Evolutionary conservation across 23 red algal genomes (phyloP).

Genomic region (Gracilaria caudata): DNA sequence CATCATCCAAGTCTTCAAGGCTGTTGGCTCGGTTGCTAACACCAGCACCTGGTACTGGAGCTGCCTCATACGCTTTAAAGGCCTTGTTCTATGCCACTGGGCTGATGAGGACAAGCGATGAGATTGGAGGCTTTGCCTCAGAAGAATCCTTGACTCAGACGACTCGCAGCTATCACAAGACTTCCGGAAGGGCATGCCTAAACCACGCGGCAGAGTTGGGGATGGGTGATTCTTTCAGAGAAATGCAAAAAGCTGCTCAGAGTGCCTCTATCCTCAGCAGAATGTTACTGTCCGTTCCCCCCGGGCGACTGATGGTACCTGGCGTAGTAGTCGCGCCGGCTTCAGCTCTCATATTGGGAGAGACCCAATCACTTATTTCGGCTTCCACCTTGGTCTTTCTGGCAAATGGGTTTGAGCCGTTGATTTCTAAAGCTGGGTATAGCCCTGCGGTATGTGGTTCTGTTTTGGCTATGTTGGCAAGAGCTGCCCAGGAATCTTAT

Average conservation of each 20-base stretch:
- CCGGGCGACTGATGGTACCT: constrained; percentile 35
- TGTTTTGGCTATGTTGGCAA: constrained; percentile 63
- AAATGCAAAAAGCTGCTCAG: constrained; percentile 54
- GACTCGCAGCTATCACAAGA: constrained; percentile 13
- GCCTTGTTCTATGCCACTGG: constrained; percentile 41
- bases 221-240: constrained; percentile 49
- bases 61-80: constrained; percentile 46
- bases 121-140: neutral
- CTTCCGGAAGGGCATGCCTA: constrained; percentile 31
- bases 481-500: constrained; percentile 52
- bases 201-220: constrained; percentile 54
- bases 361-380: constrained; percentile 35
- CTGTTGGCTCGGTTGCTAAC: constrained; percentile 50
- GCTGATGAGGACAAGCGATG: constrained; percentile 45
- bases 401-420: constrained; percentile 28
- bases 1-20: constrained; percentile 35
- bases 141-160: constrained; percentile 5
- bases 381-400: constrained; percentile 59
- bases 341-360: constrained; percentile 50
- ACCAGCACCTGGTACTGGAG: constrained; percentile 66
- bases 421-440: constrained; percentile 61
- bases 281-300: constrained; percentile 47
- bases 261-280: constrained; percentile 17
- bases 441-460: constrained; percentile 34
- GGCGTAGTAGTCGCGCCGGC: constrained; percentile 50